phyloP scores from a whole-genome alignment of 192 early-diverging fungal species.

The Coemansia sp. region DNA sequence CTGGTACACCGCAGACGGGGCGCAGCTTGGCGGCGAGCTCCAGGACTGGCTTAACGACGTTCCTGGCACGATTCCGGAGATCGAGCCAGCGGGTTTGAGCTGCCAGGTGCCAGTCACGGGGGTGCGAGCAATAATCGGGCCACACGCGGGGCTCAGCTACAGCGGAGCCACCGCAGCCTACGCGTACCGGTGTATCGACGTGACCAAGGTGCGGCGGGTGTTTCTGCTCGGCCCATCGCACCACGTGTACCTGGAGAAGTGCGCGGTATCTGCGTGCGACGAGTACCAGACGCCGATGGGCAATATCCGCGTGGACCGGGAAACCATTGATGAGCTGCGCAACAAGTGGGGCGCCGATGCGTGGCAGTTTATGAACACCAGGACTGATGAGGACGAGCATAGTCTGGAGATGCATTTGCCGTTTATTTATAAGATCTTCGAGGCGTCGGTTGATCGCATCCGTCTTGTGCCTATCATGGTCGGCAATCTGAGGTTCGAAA shows the following conservation, averaged over 20 bases:
- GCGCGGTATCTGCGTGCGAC: conserved; percentile 72
- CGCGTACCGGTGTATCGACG: conserved; percentile 77
- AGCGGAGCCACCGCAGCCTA: conserved; percentile 89
- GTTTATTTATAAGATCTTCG: conserved; percentile 81
- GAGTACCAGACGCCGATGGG: conserved; percentile 89
- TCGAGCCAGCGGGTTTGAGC: conserved; percentile 18
- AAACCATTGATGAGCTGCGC: conserved; percentile 61
- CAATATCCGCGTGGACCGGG: conserved; percentile 67
- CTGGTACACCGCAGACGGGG: conserved; percentile 64
- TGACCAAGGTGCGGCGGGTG: conserved; percentile 63
- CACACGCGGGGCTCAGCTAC: conserved; percentile 90
- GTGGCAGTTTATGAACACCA: conserved; percentile 67
- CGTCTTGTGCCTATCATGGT: conserved; percentile 90
- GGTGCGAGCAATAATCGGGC: conserved; percentile 46
- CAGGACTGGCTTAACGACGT: conserved; percentile 38
- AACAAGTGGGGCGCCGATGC: conserved; percentile 53
- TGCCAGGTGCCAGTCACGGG: conserved; percentile 21
- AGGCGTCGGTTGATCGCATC: conserved; percentile 58
- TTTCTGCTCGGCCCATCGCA: conserved; percentile 95
- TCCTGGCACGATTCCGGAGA: conserved; percentile 21
- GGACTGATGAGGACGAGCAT: conserved; percentile 90
- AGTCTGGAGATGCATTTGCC: conserved; percentile 98
- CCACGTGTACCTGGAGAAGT: conserved; percentile 77
- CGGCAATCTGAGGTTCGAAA: conserved; percentile 63
- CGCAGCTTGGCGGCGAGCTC: conserved; percentile 27